Evolutionary conservation across 73 alveolate species (phyloP), one percentile per base, ranked within the genome.

Genomic region (Paraurostyla sp.): DNA sequence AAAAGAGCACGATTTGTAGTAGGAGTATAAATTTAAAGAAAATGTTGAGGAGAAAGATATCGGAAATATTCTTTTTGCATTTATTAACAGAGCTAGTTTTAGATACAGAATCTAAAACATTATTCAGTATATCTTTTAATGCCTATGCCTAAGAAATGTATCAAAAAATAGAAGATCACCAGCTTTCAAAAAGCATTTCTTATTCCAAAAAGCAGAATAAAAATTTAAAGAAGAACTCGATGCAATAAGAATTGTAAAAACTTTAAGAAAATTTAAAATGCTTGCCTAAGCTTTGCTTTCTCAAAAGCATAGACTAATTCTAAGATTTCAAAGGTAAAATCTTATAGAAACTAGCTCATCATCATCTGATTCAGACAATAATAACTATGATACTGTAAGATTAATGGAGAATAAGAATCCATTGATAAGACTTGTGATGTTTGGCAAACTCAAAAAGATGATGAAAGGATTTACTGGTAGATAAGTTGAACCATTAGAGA

Each of bases 391-490:
- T 11, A 36, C 48, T 29, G 4, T 25, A 15, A 23, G 43, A 11
- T 36, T 62, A 29, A 62, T 62, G 80, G 80, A 62, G 54, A 62
- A 25, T 22, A 62, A 62, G 29, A 62, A 62, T 22, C 80, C 80
- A 15, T 13, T 62, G 3, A 36, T 62, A 7, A 62, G 80, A 32
- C 52, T 62, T 22, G 15, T 62, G 52, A 36, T 36, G 56, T 62
- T 22, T 62, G 80, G 80, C 3, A 62, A 62, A 36, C 7, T 62
- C 29, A 62, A 62, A 36, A 62, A 62, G 51, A 62, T 62, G 80
- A 62, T 62, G 27, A 11, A 62, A 13, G 3, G 9, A 23, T 62
- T 62, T 22, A 9, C 3, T 9, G 80, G 30, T 11, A 62, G 29
- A 50, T 4, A 62, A 4, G 18, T 62, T 22, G 29, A 62, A 29